A percentile compares a stretch with the other conserved stretches of the same genome.
Conservation (phyloP, 257 asterid species). For the Solanum corneliomulleri region DNA sequence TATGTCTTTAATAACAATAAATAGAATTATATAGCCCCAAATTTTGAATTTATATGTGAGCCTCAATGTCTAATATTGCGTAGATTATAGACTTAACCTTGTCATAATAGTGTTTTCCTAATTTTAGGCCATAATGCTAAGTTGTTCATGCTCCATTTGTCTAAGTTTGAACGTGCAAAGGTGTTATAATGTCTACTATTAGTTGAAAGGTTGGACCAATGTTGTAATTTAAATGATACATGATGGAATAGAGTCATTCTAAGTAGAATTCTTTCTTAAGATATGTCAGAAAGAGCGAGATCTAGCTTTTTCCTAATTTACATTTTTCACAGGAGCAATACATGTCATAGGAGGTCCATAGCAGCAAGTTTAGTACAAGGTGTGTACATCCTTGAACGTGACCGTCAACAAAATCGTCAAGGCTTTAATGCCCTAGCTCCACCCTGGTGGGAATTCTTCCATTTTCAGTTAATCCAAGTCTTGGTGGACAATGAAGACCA, state of each 20-base stretch:
- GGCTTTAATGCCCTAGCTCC: slow-evolving; percentile 49
- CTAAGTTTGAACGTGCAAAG: background rate
- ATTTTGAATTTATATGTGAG: background rate
- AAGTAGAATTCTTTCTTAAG: background rate
- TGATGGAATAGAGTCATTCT: background rate
- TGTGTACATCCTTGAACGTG: slow-evolving; percentile 49
- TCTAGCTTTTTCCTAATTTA: background rate
- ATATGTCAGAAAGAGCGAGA: background rate
- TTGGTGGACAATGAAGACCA: slow-evolving; percentile 40
- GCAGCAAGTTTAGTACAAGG: slow-evolving; percentile 67
- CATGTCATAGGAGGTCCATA: slow-evolving; percentile 45
- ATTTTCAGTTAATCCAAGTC: slow-evolving; percentile 29
- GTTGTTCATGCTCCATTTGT: background rate
- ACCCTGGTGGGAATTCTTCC: slow-evolving; percentile 70
- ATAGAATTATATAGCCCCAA: background rate
- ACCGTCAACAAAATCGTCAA: slow-evolving; percentile 40
- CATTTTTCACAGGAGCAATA: slow-evolving; percentile 31
- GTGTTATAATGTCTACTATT: background rate
- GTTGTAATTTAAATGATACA: background rate
- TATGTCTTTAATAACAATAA: background rate
- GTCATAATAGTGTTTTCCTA: background rate
- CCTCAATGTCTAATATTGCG: background rate
- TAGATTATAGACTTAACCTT: background rate
- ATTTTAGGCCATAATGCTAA: background rate
- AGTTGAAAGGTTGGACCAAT: background rate